phyloP scores from a whole-genome alignment of 2,329 filamentous ascomycete genomes.

The Sporothrix mexicana region DNA sequence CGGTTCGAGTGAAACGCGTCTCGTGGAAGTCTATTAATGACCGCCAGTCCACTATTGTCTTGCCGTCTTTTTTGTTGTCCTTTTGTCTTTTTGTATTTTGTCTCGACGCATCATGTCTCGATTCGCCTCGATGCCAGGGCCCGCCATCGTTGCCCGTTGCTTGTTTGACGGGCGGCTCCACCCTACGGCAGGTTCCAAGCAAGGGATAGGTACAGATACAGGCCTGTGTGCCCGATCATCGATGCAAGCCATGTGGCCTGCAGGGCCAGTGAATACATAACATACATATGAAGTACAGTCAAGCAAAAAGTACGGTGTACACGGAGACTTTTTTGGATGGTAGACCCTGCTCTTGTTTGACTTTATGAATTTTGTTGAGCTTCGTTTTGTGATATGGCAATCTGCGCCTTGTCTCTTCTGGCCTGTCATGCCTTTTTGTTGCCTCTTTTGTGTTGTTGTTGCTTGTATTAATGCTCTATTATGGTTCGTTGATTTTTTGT shows the following conservation, averaged over 20 bases:
- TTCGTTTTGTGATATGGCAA: neutral
- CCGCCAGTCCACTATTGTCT: neutral
- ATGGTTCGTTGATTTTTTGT: neutral
- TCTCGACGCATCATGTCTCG: neutral
- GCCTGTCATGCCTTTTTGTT: neutral
- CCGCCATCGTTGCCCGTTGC: neutral
- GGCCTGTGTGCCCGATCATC: neutral
- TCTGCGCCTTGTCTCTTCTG: neutral
- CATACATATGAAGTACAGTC: too few species aligned
- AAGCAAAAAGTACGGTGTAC: too few species aligned
- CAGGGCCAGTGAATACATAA: neutral
- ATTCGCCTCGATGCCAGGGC: neutral
- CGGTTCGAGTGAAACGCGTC: conserved; percentile 15
- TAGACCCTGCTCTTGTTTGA: neutral
- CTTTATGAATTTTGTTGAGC: neutral
- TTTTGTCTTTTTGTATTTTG: neutral
- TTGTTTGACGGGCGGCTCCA: neutral
- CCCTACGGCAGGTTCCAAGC: conserved; percentile 2
- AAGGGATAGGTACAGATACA: conserved; percentile 4
- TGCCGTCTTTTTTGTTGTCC: neutral
- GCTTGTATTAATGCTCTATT: neutral
- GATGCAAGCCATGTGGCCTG: conserved; percentile 11
- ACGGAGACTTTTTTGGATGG: neutral
- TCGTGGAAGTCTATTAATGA: neutral
- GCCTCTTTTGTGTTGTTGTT: neutral